A percentile compares a stretch with the other conserved stretches of the same genome.
Conservation (phyloP, 768 basidiomycete genomes). For the Boletus bicolor region DNA sequence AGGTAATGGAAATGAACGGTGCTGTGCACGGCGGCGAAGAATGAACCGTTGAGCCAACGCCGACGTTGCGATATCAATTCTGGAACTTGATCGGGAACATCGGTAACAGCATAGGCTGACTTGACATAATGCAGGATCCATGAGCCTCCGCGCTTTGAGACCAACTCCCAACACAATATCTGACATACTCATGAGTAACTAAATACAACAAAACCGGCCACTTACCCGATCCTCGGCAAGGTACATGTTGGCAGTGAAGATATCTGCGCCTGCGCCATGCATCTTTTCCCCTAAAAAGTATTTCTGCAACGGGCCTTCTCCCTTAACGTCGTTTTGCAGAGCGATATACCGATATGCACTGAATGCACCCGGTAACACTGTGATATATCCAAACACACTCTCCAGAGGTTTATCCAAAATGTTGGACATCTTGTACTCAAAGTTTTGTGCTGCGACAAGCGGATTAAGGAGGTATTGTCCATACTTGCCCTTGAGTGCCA, state of each 20-base stretch:
- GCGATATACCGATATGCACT: conserved; percentile 91
- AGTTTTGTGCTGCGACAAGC: conserved; percentile 87
- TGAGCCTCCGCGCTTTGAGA: conserved; percentile 84
- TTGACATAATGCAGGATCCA: conserved; percentile 98
- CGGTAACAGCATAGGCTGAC: conserved; percentile 87
- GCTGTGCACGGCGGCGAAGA: conserved; percentile 95
- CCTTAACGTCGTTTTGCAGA: conserved; percentile 77
- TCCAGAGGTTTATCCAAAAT: conserved; percentile 92
- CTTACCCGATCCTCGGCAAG: conserved; percentile 81
- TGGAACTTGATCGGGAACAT: conserved; percentile 93
- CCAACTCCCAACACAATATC: conserved; percentile 97
- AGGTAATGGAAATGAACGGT: conserved; percentile 93
- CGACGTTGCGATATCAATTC: conserved; percentile 94
- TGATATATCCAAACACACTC: conserved; percentile 90
- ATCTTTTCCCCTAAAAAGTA: conserved; percentile 98
- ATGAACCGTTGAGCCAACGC: conserved; percentile 96
- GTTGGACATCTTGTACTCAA: conserved; percentile 93
- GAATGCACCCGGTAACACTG: conserved; percentile 90
- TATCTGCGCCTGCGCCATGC: conserved; percentile 84
- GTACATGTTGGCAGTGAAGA: conserved; percentile 97
- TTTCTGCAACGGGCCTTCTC: conserved; percentile 88
- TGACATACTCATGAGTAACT: conserved; percentile 28
- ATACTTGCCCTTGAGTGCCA: conserved; percentile 84
- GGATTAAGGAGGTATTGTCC: conserved; percentile 80
- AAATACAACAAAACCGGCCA: conserved; percentile 7